Evolutionary conservation across 1,284 basidiomycete species (phyloP), one percentile per base, ranked within the genome.

Genomic region (Trichosporon faecale): DNA sequence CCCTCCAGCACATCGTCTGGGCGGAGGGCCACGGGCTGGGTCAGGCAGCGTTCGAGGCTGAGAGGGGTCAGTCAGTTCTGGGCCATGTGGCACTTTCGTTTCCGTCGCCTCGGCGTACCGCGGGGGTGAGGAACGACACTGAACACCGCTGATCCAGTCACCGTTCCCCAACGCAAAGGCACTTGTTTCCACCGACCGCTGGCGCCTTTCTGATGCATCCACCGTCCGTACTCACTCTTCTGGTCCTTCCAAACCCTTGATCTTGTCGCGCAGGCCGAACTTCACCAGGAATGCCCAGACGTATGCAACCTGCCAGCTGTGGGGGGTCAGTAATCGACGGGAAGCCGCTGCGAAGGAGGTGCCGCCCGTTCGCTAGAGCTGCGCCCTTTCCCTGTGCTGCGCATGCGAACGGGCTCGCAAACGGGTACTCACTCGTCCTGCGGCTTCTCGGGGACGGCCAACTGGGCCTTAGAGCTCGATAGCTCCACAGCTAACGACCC

Each of bases 301-400:
- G 66, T 82, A 82, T 3, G 80, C 77, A 25, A 81, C 79, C 73
- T 82, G 80, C 81, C 81, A 82, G 70, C 81, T 82, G 69, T 37
- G 68, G 27, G 21, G 65, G 6, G 55, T 60, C 27, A 61, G 57
- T 14, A 31, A 1, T 18, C 6, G 27, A 8, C 7, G 7, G 27
- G 3, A 6, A 18, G 2, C 11, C 25, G 29, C 4, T 31, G 16
- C 16, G 18, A 18, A 29, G 57, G n/a, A 61, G 27, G 23, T 5
- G 29, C 3, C 57, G 29, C 18, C n/a, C 27, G 16, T 14, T 4
- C 27, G 27, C 18, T 31, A 9, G 18, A 33, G 9, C 27, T 2
- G 66, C 44, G 66, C 44, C 60, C 64, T 61, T 61, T 29, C 21
- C n/a, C 46, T 37, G 44, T 14, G 33, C 46, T 18, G 29, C 61